phyloP scores from a whole-genome alignment of 352 stramenopile genomes.

The Elongisporangium anandrum region DNA sequence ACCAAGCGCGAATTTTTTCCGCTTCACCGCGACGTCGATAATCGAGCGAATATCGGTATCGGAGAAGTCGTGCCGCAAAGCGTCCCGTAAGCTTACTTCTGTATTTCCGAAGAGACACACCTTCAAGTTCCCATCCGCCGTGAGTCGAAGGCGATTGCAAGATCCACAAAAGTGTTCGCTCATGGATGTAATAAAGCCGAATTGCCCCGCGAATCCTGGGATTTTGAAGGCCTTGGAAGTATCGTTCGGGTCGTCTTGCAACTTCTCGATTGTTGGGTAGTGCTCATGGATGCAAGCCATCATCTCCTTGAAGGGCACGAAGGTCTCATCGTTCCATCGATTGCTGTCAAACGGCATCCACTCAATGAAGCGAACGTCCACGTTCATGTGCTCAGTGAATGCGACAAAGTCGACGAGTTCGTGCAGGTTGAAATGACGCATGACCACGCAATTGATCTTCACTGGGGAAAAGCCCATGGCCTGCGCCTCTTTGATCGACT shows the following conservation, averaged over 20 bases:
- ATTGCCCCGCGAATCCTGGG: conserved; percentile 55
- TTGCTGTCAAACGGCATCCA: conserved; percentile 99
- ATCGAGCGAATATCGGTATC: conserved; percentile 85
- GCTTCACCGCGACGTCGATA: conserved; percentile 88
- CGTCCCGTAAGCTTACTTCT: conserved; percentile 91
- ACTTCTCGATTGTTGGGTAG: conserved; percentile 49
- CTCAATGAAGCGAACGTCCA: conserved; percentile 98
- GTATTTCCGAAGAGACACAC: conserved; percentile 96
- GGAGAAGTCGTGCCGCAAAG: conserved; percentile 70
- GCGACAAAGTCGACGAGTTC: conserved; percentile 94
- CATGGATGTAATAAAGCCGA: conserved; percentile 98
- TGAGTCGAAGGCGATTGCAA: conserved; percentile 97
- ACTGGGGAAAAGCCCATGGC: conserved; percentile 53
- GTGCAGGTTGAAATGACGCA: conserved; percentile 94
- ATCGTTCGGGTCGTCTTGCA: conserved; percentile 85
- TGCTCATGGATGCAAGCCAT: conserved; percentile 39
- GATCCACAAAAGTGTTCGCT: conserved; percentile 96
- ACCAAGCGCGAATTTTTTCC: conserved; percentile 93
- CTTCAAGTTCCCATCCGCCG: conserved; percentile 93
- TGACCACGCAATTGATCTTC: conserved; percentile 98
- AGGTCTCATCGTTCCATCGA: conserved; percentile 90
- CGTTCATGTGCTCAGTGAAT: conserved; percentile 78
- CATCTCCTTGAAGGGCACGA: conserved; percentile 95
- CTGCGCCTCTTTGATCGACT: conserved; percentile 73
- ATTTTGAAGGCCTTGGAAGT: conserved; percentile 94